phyloP scores from a whole-genome alignment of 345 rosid species.

The Lepidium didymum region DNA sequence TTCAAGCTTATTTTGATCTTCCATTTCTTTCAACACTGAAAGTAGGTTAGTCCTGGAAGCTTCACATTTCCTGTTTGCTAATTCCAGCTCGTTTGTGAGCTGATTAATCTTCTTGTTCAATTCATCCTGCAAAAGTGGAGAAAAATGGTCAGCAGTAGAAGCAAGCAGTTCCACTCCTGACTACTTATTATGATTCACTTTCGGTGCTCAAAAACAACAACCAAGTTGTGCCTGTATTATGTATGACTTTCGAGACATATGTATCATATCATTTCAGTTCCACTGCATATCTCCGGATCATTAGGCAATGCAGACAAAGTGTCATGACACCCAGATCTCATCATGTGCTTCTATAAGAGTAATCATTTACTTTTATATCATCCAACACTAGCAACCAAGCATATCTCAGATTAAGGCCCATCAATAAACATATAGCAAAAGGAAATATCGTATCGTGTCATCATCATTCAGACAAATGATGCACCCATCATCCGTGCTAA shows the following conservation, averaged over 20 bases:
- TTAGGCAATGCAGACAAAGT: not conserved
- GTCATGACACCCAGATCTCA: not conserved
- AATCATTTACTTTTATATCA: slow-evolving; percentile 10
- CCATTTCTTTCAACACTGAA: slow-evolving; percentile 45
- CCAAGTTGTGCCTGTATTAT: not conserved
- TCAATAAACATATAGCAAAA: not conserved
- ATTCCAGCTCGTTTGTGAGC: slow-evolving; percentile 35
- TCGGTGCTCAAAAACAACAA: not conserved
- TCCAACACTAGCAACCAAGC: not conserved
- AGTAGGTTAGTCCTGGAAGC: slow-evolving; percentile 44
- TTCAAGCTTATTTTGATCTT: slow-evolving; percentile 40
- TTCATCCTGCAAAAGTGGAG: slow-evolving; percentile 35
- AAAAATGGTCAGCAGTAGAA: not conserved
- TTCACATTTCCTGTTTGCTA: slow-evolving; percentile 38
- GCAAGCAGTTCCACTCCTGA: not conserved
- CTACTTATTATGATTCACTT: slow-evolving; percentile 28
- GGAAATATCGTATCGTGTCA: not conserved
- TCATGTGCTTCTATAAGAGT: slow-evolving; percentile 4
- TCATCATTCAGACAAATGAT: not conserved
- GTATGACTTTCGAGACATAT: not conserved
- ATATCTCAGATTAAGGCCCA: not conserved
- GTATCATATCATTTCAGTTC: not conserved
- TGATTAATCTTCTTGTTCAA: slow-evolving; percentile 39
- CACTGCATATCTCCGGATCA: not conserved
- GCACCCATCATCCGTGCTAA: not conserved